Evolutionary conservation across 305 asterid species (phyloP).

Genomic region (Fraxinus albicans): DNA sequence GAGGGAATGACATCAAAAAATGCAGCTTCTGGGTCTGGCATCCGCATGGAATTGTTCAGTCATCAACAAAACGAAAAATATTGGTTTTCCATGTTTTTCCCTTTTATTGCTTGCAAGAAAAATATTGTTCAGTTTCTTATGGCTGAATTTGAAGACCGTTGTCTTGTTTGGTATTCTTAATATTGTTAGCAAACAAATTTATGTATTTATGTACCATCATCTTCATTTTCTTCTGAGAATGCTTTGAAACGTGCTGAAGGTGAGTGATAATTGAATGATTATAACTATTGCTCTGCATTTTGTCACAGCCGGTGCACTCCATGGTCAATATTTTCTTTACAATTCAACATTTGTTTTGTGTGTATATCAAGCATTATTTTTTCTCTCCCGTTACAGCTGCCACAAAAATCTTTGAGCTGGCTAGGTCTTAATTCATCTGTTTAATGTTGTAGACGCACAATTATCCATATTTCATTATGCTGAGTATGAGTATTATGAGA

Average conservation of each 20-base stretch:
- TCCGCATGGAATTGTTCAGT: no score
- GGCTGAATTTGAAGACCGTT: no score
- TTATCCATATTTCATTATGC: not conserved
- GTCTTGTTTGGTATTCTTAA: no score
- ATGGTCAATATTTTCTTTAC: not conserved
- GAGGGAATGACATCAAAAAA: no score
- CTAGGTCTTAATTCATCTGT: not conserved
- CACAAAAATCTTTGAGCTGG: not conserved
- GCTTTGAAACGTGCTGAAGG: constrained; percentile 98
- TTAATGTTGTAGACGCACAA: not conserved
- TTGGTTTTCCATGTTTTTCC: no score
- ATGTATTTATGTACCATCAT: no score
- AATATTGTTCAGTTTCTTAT: no score
- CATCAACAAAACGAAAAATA: no score
- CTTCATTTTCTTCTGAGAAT: constrained; percentile 49
- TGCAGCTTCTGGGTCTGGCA: no score
- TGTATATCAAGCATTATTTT: not conserved
- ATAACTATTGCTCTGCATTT: not conserved
- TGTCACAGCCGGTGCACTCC: not conserved
- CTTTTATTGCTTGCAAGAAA: no score
- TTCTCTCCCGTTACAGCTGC: not conserved
- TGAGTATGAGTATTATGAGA: not conserved
- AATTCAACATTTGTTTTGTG: not conserved
- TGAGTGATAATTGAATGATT: constrained; percentile 21
- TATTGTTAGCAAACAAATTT: no score